Evolutionary conservation across 1,139 yeast genomes (phyloP), one percentile per base, ranked within the genome.

Genomic region (Geotrichum cucujoidarum): DNA sequence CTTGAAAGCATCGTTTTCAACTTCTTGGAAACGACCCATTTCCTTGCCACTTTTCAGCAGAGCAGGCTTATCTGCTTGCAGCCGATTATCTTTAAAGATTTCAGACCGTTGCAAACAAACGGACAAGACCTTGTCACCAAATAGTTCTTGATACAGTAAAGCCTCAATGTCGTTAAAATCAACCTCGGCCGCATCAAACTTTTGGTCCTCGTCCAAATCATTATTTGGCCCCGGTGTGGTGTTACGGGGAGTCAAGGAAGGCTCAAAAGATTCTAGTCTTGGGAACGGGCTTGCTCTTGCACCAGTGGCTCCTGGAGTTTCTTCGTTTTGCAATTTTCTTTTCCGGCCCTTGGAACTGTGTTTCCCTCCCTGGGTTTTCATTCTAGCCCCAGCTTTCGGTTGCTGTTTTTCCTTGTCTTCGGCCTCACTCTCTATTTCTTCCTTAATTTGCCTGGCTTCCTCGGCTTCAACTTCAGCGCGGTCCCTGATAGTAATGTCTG

Each of bases 401-500:
- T 40, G 22, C 50, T 43, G 35, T 29, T 39, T 39, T 10, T 51
- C 47, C 31, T 55, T 57, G 14, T 44, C 56, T 3, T 58, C 65
- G 6, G 57, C 60, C 5, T 57, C 57, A 11, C 54, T 57, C 31
- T 57, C 64, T 1, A 59, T 65, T 18, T 61, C 68, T 5, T 58
- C 67, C 29, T 65, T 71, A 6, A 69, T 71, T 1, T 42, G 43
- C 16, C 77, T 73, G 8, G 80, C 88, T 25, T 81, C 81, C 58
- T 89, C 97, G 47, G 80, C 83, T 58, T 92, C 97, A 1, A 89
- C 83, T 50, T 92, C 97, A 0, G 87, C 77, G 40, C 97, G 71
- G 60, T 81, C 89, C 55, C 92, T 75, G 4, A 92, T 76, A 0
- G 80, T 76, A 45, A 92, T 86, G 60, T 92, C 94, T 0, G 99